Conservation (phyloP, 495 filamentous ascomycete genomes). For the Penicillium taxi region DNA sequence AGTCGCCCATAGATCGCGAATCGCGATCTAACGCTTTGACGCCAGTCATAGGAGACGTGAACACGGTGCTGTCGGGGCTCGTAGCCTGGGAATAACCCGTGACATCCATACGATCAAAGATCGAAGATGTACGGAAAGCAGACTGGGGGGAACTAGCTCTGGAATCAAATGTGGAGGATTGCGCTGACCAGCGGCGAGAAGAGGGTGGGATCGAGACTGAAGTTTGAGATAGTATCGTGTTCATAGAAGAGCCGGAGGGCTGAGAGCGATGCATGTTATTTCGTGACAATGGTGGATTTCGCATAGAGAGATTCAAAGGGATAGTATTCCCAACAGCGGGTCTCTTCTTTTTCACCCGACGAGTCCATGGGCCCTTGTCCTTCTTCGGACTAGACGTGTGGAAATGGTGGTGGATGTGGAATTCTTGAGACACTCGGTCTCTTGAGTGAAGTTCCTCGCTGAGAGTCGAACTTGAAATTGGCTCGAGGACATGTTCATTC, state of each 20-base stretch:
- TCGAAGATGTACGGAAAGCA: constrained; percentile 58
- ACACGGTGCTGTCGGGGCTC: constrained; percentile 63
- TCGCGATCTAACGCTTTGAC: constrained; percentile 45
- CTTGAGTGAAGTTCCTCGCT: constrained; percentile 60
- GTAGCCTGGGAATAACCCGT: constrained; percentile 56
- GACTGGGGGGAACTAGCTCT: constrained; percentile 77
- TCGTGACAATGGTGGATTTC: constrained; percentile 32
- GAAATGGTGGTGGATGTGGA: constrained; percentile 88
- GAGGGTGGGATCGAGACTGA: constrained; percentile 51
- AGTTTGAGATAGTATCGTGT: constrained; percentile 55
- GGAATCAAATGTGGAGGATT: constrained; percentile 63
- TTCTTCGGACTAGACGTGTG: constrained; percentile 41
- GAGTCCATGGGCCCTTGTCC: constrained; percentile 40
- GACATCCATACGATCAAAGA: constrained; percentile 65
- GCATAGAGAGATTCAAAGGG: constrained; percentile 49
- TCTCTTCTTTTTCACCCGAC: constrained; percentile 65
- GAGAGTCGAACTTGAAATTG: constrained; percentile 39
- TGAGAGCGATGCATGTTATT: constrained; percentile 33
- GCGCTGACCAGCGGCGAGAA: constrained; percentile 55
- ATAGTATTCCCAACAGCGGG: constrained; percentile 45
- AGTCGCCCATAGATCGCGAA: constrained; percentile 34
- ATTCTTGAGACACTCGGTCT: constrained; percentile 54
- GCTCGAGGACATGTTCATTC: constrained; percentile 9
- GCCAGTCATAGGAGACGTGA: constrained; percentile 38
- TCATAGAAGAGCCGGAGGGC: constrained; percentile 42